Percentiles rank a stretch among this genome's conserved stretches.
Conservation (phyloP, 2,329 filamentous ascomycete genomes). For the Gaeumannomyces tritici region DNA sequence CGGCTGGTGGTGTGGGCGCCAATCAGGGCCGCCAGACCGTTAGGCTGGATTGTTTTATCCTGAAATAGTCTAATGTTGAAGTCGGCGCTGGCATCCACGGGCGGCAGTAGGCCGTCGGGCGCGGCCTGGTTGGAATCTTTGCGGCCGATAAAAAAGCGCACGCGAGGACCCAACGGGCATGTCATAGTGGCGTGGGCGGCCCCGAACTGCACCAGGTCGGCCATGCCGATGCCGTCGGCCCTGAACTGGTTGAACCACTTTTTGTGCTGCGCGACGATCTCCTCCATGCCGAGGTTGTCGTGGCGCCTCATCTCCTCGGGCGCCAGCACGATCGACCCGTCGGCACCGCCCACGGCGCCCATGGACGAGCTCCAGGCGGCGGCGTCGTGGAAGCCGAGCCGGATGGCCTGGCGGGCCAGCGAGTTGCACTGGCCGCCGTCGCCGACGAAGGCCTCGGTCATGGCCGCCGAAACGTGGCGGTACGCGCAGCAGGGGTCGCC, state of each 20-base stretch:
- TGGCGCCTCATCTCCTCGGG: slow-evolving; percentile 22
- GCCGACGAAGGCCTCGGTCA: slow-evolving; percentile 22
- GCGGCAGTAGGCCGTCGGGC: slow-evolving; percentile 33
- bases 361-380: slow-evolving; percentile 26
- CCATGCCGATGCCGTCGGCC: slow-evolving; percentile 30
- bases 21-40: slow-evolving; percentile 40
- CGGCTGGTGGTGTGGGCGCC: slow-evolving; percentile 41
- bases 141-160: slow-evolving; percentile 36
- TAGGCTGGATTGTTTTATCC: slow-evolving; percentile 37
- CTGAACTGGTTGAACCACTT: slow-evolving; percentile 27
- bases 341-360: slow-evolving; percentile 28
- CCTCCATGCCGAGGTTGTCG: slow-evolving; percentile 33
- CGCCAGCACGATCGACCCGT: slow-evolving; percentile 30
- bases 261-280: slow-evolving; percentile 25
- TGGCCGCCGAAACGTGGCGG: slow-evolving; percentile 24
- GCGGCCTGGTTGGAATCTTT: slow-evolving; percentile 29
- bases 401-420: slow-evolving; percentile 29
- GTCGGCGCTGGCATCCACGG: slow-evolving; percentile 26
- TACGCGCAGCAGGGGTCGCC: slow-evolving; percentile 22
- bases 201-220: slow-evolving; percentile 42
- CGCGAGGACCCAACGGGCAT: slow-evolving; percentile 40
- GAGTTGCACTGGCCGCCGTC: slow-evolving; percentile 22
- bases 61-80: slow-evolving; percentile 34
- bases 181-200: slow-evolving; percentile 33
- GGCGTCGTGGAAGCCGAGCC: slow-evolving; percentile 35